phyloP scores from a whole-genome alignment of 2,329 filamentous ascomycete genomes.

The Penicillium brasilianum region DNA sequence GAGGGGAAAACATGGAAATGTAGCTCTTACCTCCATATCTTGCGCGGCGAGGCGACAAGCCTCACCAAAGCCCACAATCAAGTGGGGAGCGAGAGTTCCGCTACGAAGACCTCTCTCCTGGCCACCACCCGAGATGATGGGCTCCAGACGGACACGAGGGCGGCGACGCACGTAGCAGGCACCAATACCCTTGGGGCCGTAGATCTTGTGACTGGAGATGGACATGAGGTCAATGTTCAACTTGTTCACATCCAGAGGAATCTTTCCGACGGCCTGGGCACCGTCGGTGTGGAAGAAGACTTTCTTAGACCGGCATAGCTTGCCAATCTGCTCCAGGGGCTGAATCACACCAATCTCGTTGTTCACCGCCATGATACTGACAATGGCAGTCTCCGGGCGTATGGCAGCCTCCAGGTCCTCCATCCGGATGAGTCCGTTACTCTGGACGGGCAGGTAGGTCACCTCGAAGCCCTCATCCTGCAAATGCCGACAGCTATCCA shows the following conservation, averaged over 20 bases:
- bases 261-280: conserved; percentile 98
- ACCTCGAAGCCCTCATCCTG: conserved; percentile 96
- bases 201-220: conserved; percentile 98
- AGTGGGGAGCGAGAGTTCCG: conserved; percentile 86
- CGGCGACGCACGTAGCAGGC: conserved; percentile 94
- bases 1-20: conserved; percentile 20
- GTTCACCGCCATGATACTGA: conserved; percentile 99
- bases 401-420: conserved; percentile 86
- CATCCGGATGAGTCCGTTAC: conserved; percentile 83
- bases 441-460: conserved; percentile 92
- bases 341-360: conserved; percentile 99
- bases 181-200: conserved; percentile 95
- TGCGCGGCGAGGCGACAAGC: conserved; percentile 89
- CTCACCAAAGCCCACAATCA: conserved; percentile 93
- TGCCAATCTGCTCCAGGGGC: conserved; percentile 89
- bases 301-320: conserved; percentile 87
- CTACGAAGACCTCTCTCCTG: conserved; percentile 95
- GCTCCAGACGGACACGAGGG: conserved; percentile 90
- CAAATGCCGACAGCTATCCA: conserved; percentile 95
- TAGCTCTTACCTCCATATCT: conserved; percentile 79
- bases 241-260: conserved; percentile 92
- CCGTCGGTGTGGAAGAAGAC: conserved; percentile 98
- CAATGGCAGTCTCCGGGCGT: conserved; percentile 84
- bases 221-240: conserved; percentile 99
- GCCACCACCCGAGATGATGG: conserved; percentile 93